Conservation (phyloP, 768 basidiomycete genomes). For the Tulasnella sp. region DNA sequence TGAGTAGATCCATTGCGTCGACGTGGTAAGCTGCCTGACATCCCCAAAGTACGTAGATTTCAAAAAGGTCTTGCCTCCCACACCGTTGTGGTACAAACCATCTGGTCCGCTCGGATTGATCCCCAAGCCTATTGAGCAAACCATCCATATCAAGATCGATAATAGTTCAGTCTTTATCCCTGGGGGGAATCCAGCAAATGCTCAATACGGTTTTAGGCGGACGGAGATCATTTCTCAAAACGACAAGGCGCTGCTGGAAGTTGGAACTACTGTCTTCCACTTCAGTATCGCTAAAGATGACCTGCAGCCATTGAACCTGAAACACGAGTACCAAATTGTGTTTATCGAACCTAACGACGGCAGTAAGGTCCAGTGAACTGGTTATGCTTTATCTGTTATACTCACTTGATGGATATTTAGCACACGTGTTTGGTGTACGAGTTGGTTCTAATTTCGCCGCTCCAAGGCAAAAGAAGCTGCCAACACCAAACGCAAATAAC, state of each 20-base stretch:
- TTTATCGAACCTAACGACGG: slow-evolving; percentile 51
- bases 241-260: slow-evolving; percentile 23
- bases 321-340: slow-evolving; percentile 25
- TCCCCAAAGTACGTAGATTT: slow-evolving; percentile 7
- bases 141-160: slow-evolving; percentile 41
- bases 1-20: too few relatives aligned
- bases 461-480: slow-evolving; percentile 32
- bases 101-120: slow-evolving; percentile 8
- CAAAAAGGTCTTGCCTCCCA: slow-evolving; percentile 25
- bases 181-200: slow-evolving; percentile 18
- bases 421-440: slow-evolving; percentile 47
- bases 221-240: slow-evolving; percentile 43
- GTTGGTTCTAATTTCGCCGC: slow-evolving; percentile 47
- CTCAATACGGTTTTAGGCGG: slow-evolving; percentile 17
- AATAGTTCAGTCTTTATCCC: slow-evolving; percentile 19
- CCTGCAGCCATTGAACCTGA: slow-evolving; percentile 13
- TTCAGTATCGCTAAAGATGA: slow-evolving; percentile 16
- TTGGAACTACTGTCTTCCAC: slow-evolving; percentile 17
- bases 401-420: too few relatives aligned
- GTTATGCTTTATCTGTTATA: not conserved
- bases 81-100: slow-evolving; percentile 37
- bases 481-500: slow-evolving; percentile 33
- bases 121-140: slow-evolving; percentile 33
- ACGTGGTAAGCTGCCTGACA: not conserved
- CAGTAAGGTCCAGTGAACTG: slow-evolving; percentile 11